Base-by-base conservation (phyloP, 169 alveolate species). In the Toxoplasma gondii region DNA sequence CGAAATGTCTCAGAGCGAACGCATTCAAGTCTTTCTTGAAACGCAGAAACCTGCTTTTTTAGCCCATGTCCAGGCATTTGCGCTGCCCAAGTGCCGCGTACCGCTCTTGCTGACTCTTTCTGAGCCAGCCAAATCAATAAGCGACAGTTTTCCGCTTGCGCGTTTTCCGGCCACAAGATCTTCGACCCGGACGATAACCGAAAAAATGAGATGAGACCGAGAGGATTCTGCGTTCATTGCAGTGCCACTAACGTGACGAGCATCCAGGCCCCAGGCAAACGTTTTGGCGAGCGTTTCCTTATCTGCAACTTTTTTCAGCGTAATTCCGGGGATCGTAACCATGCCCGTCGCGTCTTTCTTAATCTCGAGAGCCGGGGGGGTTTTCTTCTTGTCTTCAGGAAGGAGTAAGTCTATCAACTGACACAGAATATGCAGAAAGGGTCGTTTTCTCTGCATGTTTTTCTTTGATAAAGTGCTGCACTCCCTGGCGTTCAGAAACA, bases 51-150 rank as follows among this genome's bases (percentile, higher is more conserved):
- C 12, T 9, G 27, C 58, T 49, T 49, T 17, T 49, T 49, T 17
- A 12, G 22, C 58, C 0, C 12, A 17, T 9, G 22, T 9, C 27
- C 58, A 17, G 58, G 58, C 58, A 17, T 9, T 49, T 9, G 58
- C 22, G 58, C 58, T 9, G 58, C 58, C 27, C 12, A 9, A 9
- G 58, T 17, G 58, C 58, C 31, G 29, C 81, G 24, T 43, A 93
- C 95, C 95, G 41, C 93, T 88, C 38, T 93, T 93, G 91, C 88
- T 45, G 4, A 88, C 96, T 81, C 99, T 92, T 95, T 98, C 99
- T 53, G 98, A 96, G 0, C 99, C 99, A 4, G 99, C 99, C 90
- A 98, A 97, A 91, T 98, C 99, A 2, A 98, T 98, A 29, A 98
- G 95, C 54, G 98, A 96, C 44, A 98, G 91, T 90, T 97, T 98